phyloP scores from a whole-genome alignment of 371 early-diverging fungal species.

The Choanephora cucurbitarum region DNA sequence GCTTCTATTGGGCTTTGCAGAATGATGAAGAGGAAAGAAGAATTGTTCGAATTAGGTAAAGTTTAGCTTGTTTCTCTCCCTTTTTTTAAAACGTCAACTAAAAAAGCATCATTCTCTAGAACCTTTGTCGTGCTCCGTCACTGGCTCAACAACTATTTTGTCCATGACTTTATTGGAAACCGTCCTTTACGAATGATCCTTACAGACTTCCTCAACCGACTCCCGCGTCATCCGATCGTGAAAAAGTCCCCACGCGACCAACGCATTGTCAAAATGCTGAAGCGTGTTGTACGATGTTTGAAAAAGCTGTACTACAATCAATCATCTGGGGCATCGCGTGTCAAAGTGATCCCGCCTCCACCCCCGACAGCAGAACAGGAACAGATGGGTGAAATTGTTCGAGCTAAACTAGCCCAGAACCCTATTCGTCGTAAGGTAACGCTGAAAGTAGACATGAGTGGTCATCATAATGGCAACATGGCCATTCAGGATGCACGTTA shows the following conservation, averaged over 20 bases:
- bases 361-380: constrained; percentile 36
- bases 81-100: background rate
- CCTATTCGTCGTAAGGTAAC: constrained; percentile 28
- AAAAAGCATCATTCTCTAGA: too few species aligned
- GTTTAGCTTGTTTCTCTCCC: background rate
- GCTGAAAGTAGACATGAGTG: constrained; percentile 26
- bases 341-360: constrained; percentile 37
- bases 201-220: constrained; percentile 44
- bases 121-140: constrained; percentile 69
- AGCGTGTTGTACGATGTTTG: constrained; percentile 50
- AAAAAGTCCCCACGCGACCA: constrained; percentile 53
- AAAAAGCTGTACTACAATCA: constrained; percentile 44
- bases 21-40: constrained; percentile 56
- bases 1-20: constrained; percentile 63
- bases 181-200: constrained; percentile 46
- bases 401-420: constrained; percentile 33
- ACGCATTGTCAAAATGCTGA: constrained; percentile 59
- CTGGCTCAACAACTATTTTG: constrained; percentile 70
- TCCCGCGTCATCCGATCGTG: constrained; percentile 49
- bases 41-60: constrained; percentile 60
- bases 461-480: constrained; percentile 36
- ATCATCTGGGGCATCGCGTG: constrained; percentile 25
- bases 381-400: constrained; percentile 32
- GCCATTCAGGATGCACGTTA: constrained; percentile 38
- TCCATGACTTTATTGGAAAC: constrained; percentile 61